These are phyloP conservation scores for Lentinula novae-zelandiae DNA, from an alignment of 1,284 basidiomycete species.

Conservation along the genomic window DNA sequence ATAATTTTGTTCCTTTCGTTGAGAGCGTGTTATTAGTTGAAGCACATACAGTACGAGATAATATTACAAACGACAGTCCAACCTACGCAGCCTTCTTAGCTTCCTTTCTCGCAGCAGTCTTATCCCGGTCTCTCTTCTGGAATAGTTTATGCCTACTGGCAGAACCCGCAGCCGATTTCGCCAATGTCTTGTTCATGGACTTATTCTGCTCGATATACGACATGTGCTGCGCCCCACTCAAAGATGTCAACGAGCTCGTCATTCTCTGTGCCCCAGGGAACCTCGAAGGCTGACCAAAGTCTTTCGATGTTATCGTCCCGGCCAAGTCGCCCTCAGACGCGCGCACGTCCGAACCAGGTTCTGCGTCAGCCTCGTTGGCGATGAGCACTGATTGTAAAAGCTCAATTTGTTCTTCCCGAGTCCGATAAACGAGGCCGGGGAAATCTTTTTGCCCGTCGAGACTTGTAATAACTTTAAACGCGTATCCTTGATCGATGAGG, in stretches of 20 bases:
- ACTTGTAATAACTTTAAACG: slow-evolving; percentile 99
- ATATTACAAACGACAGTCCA: background rate
- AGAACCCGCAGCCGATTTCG: slow-evolving; percentile 35
- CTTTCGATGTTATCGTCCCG: slow-evolving; percentile 76
- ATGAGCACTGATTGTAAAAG: slow-evolving; percentile 89
- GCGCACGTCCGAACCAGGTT: slow-evolving; percentile 81
- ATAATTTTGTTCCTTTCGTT: background rate
- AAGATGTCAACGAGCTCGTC: slow-evolving; percentile 78
- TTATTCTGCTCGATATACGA: slow-evolving; percentile 91
- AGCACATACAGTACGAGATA: background rate
- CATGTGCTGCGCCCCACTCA: slow-evolving; percentile 89
- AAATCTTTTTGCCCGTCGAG: slow-evolving; percentile 89
- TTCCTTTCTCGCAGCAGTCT: slow-evolving; percentile 40
- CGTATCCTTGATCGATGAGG: slow-evolving; percentile 97
- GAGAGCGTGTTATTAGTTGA: no score
- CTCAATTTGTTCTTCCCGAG: slow-evolving; percentile 92
- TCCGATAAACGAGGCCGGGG: slow-evolving; percentile 89
- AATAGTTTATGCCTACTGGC: slow-evolving; percentile 73
- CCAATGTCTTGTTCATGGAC: slow-evolving; percentile 81
- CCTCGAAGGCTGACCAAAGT: slow-evolving; percentile 51
- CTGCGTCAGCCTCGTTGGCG: slow-evolving; percentile 88
- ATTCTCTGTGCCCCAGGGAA: slow-evolving; percentile 78
- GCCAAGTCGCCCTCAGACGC: slow-evolving; percentile 76
- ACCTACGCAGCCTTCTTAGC: slow-evolving; percentile 5
- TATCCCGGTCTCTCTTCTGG: slow-evolving; percentile 73